These are phyloP conservation scores for Ilex aquifolium DNA, from an alignment of 257 asterid species.

Conservation along the genomic window DNA sequence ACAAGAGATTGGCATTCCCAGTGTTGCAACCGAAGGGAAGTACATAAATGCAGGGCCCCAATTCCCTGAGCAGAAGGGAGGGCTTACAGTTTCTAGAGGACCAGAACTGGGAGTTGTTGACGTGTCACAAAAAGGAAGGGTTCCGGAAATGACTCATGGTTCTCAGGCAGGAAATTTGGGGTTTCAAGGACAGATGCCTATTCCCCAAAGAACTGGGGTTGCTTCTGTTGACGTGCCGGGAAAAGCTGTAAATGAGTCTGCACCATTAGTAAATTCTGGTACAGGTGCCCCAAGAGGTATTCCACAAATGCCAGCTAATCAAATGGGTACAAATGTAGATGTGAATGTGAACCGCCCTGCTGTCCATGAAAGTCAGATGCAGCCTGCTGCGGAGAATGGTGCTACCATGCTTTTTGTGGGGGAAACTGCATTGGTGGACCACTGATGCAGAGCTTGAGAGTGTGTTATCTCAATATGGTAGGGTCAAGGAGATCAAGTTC, in stretches of 20 bases:
- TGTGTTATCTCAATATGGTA: slow-evolving; percentile 38
- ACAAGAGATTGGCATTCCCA: slow-evolving; percentile 33
- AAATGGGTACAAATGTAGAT: slow-evolving; percentile 29
- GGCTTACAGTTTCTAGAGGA: slow-evolving; percentile 27
- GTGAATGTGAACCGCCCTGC: slow-evolving; percentile 35
- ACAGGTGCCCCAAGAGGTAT: slow-evolving; percentile 39
- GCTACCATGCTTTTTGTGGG: slow-evolving; percentile 52
- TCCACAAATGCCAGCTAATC: slow-evolving; percentile 38
- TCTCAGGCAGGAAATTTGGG: slow-evolving; percentile 47
- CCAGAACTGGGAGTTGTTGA: slow-evolving; percentile 27
- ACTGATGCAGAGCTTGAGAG: slow-evolving; percentile 54
- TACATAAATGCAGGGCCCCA: slow-evolving; percentile 29
- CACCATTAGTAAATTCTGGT: slow-evolving; percentile 32
- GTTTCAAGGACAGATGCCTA: slow-evolving; percentile 41
- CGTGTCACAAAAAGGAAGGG: slow-evolving; percentile 36
- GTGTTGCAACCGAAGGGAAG: slow-evolving; percentile 39
- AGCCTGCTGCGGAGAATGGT: slow-evolving; percentile 61
- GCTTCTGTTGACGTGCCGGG: slow-evolving; percentile 33
- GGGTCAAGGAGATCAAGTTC: slow-evolving; percentile 49
- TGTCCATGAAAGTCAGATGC: slow-evolving; percentile 42
- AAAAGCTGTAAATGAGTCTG: slow-evolving; percentile 39
- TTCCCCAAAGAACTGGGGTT: slow-evolving; percentile 31
- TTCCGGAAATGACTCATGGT: slow-evolving; percentile 34
- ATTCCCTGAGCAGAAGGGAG: slow-evolving; percentile 48
- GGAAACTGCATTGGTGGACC: slow-evolving; percentile 62